Base-by-base conservation (phyloP, 2,329 filamentous ascomycete genomes). In the Fusarium bactridioides region DNA sequence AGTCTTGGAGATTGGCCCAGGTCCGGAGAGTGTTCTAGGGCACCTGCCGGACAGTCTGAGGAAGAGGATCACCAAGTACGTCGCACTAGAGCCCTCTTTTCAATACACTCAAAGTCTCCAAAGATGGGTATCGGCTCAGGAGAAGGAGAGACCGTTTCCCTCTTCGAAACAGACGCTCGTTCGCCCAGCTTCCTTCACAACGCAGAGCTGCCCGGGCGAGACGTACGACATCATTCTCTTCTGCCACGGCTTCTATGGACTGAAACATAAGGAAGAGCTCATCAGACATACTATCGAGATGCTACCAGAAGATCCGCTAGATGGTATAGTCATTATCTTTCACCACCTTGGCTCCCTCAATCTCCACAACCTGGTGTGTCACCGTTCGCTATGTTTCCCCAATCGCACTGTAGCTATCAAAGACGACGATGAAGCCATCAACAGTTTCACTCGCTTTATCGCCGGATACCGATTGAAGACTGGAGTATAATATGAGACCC, bases 211-310 rank as follows among this genome's bases (percentile, higher is more conserved):
- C 29, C 71, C n/a, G 2, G 72, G 79, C 37, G 77, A 83, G 27
- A 84, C 80, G 65, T 91, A 85, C 73, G 84, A 91, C 69, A 18
- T 90, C 44, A 77, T 91, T 23, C 74, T 92, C 9, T 89, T 91
- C 78, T 91, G 88, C 71, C 89, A 91, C 76, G 90, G 89, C 80
- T 85, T 91, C 85, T 90, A 91, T 70, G 88, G 87, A 66, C 87
- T 91, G 85, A 82, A 81, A 1, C 82, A 83, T 5, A 86, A 88
- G 70, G 73, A 69, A n/a, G 76, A 19, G 4, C 84, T 82, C 65
- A 84, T 91, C 68, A 76, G 85, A 75, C 72, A 67, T 23, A 84
- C 86, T 4, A 75, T 91, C 12, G 72, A 77, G 23, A 82, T 88
- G 83, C 86, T 91, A 37, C 77, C 70, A 67, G 70, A 82, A 61